Percentiles rank a stretch among this genome's conserved stretches.
Evolutionary conservation across 495 filamentous ascomycete species (phyloP).

Genomic region (Penicillium turbatum): DNA sequence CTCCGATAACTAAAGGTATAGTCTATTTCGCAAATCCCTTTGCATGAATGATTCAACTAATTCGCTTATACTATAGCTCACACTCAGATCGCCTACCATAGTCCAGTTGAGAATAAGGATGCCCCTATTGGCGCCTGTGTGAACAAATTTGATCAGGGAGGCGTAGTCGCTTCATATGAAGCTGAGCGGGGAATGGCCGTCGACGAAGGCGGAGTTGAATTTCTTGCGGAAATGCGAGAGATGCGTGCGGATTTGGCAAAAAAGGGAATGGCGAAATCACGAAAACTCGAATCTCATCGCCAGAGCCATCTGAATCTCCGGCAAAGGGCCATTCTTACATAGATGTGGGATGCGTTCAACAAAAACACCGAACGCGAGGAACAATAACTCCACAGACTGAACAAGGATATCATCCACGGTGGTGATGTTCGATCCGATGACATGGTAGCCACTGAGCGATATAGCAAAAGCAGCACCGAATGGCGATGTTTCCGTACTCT

Average conservation of each 20-base stretch:
- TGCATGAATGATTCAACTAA: not conserved
- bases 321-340: constrained; percentile 1
- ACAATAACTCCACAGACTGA: not conserved
- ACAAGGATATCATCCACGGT: constrained; percentile 4
- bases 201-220: not conserved
- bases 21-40: not conserved
- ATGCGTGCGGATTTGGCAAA: not conserved
- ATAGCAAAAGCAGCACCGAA: constrained; percentile 6
- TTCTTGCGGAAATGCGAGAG: not conserved
- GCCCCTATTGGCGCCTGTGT: not conserved
- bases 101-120: not conserved
- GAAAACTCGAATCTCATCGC: constrained; percentile 2
- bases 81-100: not conserved
- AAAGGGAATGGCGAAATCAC: not conserved
- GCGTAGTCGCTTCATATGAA: not conserved
- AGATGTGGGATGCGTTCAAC: not conserved
- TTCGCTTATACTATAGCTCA: not conserved
- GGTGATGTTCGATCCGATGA: constrained; percentile 5
- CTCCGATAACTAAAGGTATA: too few species aligned
- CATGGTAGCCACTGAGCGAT: constrained; percentile 7
- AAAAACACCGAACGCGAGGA: constrained; percentile 4
- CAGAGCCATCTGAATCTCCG: constrained; percentile 8
- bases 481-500: constrained; percentile 2
- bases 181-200: not conserved
- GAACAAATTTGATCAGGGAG: not conserved